Base-by-base conservation (phyloP, 2,329 filamentous ascomycete genomes). In the Pseudogymnoascus sp. region DNA sequence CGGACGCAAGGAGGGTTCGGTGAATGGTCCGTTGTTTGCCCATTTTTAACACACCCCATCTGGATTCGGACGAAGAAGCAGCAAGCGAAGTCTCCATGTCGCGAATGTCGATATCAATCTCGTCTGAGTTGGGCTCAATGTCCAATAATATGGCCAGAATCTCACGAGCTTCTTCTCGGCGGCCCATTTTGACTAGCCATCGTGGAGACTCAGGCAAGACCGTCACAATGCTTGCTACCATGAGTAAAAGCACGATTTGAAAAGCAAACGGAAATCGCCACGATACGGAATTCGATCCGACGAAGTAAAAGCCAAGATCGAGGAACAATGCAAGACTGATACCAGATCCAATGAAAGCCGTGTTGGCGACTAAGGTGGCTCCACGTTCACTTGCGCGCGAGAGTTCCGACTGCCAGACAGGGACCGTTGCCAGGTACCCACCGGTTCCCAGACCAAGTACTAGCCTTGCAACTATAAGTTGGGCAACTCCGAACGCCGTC, bases 241-340 rank as follows among this genome's bases (percentile, higher is more conserved):
- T 78, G 8, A 85, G 7, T 33, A 81, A 82, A 68, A 85, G 85
- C n/a, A 80, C 68, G 36, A 83, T 76, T 66, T 81, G 79, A 67
- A 82, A 79, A 2, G 78, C 79, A 9, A 86, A 74, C 0, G 84
- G 84, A 68, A 86, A 84, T 2, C 84, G 76, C 84, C 84, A 82
- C 0, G 76, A 70, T 21, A 80, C 75, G 13, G 48, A 74, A 72
- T 4, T 72, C 78, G 5, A 60, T 8, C 77, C 76, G 64, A 80
- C 82, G 62, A 82, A 74, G 36, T 40, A 61, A 35, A 79, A 77
- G 18, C 81, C 82, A 18, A 82, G 77, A 63, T 84, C 81, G 60
- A 85, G 76, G 82, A 82, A 85, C 69, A 83, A 83, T 1, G 79
- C 80, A 36, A 83, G 75, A 70, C 80, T 81, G 70, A 83, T 79